These are phyloP conservation scores for Porcisia deanei DNA, from an alignment of 208 protist genomes.

Conservation along the genomic window DNA sequence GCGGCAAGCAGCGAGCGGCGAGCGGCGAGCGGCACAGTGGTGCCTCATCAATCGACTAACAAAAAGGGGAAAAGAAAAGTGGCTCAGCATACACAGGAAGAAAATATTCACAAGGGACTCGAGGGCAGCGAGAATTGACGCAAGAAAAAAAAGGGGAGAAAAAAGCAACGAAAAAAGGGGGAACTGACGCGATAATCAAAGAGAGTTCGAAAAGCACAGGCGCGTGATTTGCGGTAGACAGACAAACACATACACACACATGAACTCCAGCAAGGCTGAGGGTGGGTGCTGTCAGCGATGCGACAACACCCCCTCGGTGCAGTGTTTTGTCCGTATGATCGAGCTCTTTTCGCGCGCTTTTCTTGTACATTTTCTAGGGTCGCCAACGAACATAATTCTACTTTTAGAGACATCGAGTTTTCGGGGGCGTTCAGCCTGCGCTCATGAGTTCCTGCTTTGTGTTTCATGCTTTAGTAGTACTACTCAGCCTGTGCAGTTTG, in stretches of 20 bases:
- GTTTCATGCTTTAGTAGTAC: conserved; percentile 7
- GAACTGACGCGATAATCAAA: neutral
- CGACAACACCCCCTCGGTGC: neutral
- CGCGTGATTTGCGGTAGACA: neutral
- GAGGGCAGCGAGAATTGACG: neutral
- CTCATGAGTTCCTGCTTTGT: neutral
- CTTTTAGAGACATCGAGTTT: too few relatives aligned
- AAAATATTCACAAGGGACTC: neutral
- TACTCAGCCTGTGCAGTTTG: conserved; percentile 24
- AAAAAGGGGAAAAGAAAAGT: neutral
- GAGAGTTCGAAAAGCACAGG: neutral
- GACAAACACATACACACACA: neutral
- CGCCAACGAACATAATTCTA: too few relatives aligned
- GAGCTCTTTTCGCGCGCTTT: too few relatives aligned
- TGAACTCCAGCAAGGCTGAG: neutral
- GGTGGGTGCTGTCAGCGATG: neutral
- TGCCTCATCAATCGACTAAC: neutral
- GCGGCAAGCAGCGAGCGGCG: neutral
- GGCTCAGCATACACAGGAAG: neutral
- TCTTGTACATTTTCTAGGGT: too few relatives aligned
- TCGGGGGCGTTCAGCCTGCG: too few relatives aligned
- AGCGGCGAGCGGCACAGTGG: neutral
- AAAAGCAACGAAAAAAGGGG: neutral
- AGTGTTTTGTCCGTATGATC: too few relatives aligned
- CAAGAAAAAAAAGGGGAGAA: neutral